A percentile compares a stretch with the other conserved stretches of the same genome.
These are phyloP conservation scores for Moniliophthora roreri DNA, from an alignment of 1,284 basidiomycete species.

Conservation along the genomic window DNA sequence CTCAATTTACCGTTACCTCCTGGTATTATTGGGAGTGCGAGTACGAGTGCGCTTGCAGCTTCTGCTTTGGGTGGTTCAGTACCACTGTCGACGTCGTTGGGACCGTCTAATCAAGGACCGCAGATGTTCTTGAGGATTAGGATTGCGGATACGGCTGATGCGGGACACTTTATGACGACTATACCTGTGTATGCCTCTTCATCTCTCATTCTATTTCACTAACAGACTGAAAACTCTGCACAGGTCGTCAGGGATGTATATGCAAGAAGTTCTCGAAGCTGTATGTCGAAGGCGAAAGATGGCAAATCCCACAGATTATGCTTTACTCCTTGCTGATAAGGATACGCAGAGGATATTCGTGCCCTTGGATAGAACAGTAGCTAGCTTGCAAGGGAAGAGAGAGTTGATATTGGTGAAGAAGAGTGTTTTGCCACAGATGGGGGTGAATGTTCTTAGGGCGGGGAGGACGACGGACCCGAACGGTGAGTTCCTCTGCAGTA, in stretches of 20 bases:
- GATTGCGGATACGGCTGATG: constrained; percentile 76
- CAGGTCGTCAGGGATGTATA: constrained; percentile 93
- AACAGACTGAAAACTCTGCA: neutral
- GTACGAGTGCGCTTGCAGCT: constrained; percentile 19
- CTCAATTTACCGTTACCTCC: neutral
- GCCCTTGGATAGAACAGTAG: constrained; percentile 94
- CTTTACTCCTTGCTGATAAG: constrained; percentile 74
- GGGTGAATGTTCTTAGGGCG: constrained; percentile 59
- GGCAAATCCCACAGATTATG: constrained; percentile 78
- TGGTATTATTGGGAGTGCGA: neutral
- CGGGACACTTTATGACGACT: constrained; percentile 81
- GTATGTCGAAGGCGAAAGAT: constrained; percentile 79
- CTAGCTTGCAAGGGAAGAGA: constrained; percentile 84
- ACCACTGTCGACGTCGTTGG: constrained; percentile 62
- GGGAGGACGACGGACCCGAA: constrained; percentile 87
- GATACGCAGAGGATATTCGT: constrained; percentile 78
- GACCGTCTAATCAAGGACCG: constrained; percentile 70
- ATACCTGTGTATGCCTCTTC: constrained; percentile 74
- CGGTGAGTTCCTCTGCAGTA: constrained; percentile 46
- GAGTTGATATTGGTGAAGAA: constrained; percentile 85
- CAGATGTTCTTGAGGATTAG: constrained; percentile 80
- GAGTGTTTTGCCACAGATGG: constrained; percentile 70
- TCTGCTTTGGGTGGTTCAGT: constrained; percentile 38
- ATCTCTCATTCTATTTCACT: neutral
- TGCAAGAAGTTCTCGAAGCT: constrained; percentile 91